Evolutionary conservation across 2,329 filamentous ascomycete species (phyloP), one percentile per base, ranked within the genome.

Genomic region (Fusarium luffae): DNA sequence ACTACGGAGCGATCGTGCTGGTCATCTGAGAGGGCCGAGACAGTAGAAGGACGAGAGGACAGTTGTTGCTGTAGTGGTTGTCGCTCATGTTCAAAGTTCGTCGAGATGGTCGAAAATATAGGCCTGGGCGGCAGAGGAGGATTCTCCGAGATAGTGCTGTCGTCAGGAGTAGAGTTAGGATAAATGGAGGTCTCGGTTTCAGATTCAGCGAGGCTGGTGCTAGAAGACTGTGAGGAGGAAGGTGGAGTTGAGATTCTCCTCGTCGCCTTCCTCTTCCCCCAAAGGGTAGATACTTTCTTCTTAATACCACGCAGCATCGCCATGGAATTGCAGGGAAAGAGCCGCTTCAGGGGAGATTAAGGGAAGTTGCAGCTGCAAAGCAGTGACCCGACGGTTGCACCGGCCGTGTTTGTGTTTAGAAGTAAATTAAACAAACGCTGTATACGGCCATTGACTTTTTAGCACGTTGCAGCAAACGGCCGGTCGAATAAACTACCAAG

Each of bases 231-330:
- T 12, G 41, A 14, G 3, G 25, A 21, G 18, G 50, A 59, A 49
- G 55, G 47, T 34, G 50, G 34, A 43, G 37, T 46, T 25, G 70
- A 49, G 27, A 23, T 42, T 28, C 59, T 54, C n/a, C 55, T 60
- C 37, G 49, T 34, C 27, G 51, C 25, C 52, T 68, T 67, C 59
- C 68, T 68, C 54, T 66, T 76, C 56, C 69, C 71, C 44, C 74
- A 71, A 55, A 72, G 54, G 27, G 63, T 63, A 37, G 63, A 70
- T n/a, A 71, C 70, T 59, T 68, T 75, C 47, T 69, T 71, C 54
- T 66, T 73, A 21, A 72, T 48, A 47, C 69, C 71, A 50, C 67
- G 67, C 37, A 78, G 68, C 76, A 79, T 76, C 34, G 63, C 63
- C 43, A 41, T 34, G 32, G 43, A 12, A 50, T 12, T 14, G 12